Evolutionary conservation across 495 filamentous ascomycete genomes (phyloP).

Genomic region (Podospora didyma): DNA sequence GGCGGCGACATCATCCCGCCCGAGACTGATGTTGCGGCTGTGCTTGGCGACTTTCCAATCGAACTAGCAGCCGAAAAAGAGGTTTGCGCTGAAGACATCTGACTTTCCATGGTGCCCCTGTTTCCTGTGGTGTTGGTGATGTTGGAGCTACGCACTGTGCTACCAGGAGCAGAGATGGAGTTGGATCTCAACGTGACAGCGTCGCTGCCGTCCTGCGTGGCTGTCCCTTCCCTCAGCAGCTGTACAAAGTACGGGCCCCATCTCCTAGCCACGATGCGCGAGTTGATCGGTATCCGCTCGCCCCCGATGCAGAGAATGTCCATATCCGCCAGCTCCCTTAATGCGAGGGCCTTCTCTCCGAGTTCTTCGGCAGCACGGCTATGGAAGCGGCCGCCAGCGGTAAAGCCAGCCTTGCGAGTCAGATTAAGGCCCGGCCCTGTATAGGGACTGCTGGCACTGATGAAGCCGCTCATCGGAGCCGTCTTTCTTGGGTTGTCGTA

Average conservation of each 20-base stretch:
- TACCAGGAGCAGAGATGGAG: conserved; percentile 36
- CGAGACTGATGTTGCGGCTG: conserved; percentile 32
- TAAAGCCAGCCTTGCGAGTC: conserved; percentile 57
- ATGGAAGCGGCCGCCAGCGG: conserved; percentile 62
- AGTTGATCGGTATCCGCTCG: conserved; percentile 91
- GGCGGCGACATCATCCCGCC: conserved; percentile 24
- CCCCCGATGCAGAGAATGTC: conserved; percentile 86
- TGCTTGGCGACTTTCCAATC: conserved; percentile 31
- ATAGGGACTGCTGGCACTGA: conserved; percentile 72
- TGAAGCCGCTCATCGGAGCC: conserved; percentile 72
- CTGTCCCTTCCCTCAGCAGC: conserved; percentile 71
- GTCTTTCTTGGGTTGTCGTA: conserved; percentile 86
- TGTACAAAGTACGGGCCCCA: conserved; percentile 97
- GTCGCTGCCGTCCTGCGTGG: conserved; percentile 52
- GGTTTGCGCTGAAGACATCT: conserved; percentile 56
- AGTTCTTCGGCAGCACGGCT: conserved; percentile 75
- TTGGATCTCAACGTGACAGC: conserved; percentile 39
- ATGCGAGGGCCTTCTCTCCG: conserved; percentile 69
- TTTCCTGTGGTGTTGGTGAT: conserved; percentile 79
- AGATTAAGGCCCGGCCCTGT: conserved; percentile 48
- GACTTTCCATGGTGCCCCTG: conserved; percentile 48
- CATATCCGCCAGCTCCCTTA: conserved; percentile 94
- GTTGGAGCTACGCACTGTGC: conserved; percentile 66
- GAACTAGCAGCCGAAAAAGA: conserved; percentile 47
- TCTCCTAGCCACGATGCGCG: conserved; percentile 74